Percentiles rank a stretch among this genome's conserved stretches.
These are phyloP conservation scores for Aspergillus homomorphus DNA, from an alignment of 495 filamentous ascomycete genomes.

Conservation along the genomic window DNA sequence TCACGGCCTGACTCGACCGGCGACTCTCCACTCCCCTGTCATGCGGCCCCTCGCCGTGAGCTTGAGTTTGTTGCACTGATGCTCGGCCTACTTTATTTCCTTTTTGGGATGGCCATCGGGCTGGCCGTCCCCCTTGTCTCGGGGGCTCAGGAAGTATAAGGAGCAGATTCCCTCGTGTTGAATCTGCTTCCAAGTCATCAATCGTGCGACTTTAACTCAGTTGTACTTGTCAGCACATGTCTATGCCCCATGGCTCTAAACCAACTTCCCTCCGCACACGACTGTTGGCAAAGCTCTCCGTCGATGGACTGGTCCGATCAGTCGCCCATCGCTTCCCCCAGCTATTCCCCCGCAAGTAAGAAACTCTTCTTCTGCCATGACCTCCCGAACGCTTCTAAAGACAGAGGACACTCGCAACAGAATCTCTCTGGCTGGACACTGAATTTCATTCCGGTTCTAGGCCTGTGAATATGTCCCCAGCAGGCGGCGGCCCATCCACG, in stretches of 20 bases:
- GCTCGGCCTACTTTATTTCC: neutral
- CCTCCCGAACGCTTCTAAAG: neutral
- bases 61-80: neutral
- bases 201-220: constrained; percentile 2
- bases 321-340: constrained; percentile 28
- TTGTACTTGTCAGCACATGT: constrained; percentile 22
- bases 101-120: neutral
- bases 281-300: constrained; percentile 37
- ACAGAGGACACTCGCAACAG: constrained; percentile 7
- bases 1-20: constrained; percentile 12
- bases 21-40: neutral
- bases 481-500: neutral
- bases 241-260: constrained; percentile 35
- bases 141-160: constrained; percentile 1
- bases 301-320: constrained; percentile 33
- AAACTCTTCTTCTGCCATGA: neutral
- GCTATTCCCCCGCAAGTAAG: constrained; percentile 32
- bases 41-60: neutral
- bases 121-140: neutral
- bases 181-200: neutral
- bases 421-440: constrained; percentile 25
- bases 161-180: neutral
- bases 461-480: constrained; percentile 5
- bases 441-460: constrained; percentile 15
- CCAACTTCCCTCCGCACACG: constrained; percentile 37